Evolutionary conservation across 768 basidiomycete genomes (phyloP).

Genomic region (Suillus tomentosus): DNA sequence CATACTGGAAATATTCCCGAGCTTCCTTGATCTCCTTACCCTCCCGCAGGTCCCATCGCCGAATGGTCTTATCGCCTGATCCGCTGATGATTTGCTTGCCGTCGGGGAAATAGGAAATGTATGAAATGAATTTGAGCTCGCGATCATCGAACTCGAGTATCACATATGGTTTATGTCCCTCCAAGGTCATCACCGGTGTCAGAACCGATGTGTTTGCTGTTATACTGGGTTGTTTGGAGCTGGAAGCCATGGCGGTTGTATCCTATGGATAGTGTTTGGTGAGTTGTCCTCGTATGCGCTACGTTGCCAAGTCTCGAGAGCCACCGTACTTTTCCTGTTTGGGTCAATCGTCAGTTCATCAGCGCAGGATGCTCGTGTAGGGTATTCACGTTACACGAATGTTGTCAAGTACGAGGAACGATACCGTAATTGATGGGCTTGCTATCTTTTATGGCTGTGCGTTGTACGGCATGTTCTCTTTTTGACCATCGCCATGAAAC

Average conservation of each 20-base stretch:
- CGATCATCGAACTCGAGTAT: too few relatives aligned
- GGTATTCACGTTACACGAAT: not conserved
- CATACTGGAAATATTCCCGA: not conserved
- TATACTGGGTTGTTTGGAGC: not conserved
- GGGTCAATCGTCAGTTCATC: not conserved
- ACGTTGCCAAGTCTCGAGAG: not conserved
- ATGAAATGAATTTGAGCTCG: not conserved
- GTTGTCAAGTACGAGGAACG: not conserved
- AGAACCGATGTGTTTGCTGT: not conserved
- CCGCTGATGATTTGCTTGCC: not conserved
- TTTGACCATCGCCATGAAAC: too few relatives aligned
- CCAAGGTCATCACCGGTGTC: not conserved
- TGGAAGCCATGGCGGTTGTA: not conserved
- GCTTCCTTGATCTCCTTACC: not conserved
- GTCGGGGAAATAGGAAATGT: not conserved
- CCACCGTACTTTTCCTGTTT: not conserved
- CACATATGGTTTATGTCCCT: not conserved
- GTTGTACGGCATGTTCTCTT: too few relatives aligned
- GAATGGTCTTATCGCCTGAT: fast-evolving
- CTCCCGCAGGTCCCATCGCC: not conserved
- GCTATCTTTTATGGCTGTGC: too few relatives aligned
- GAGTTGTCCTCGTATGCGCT: not conserved
- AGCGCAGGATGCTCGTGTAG: not conserved
- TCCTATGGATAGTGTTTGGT: not conserved
- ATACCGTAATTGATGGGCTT: not conserved